Evolutionary conservation across 2,329 filamentous ascomycete species (phyloP), one percentile per base, ranked within the genome.

Genomic region (Neofusicoccum umdonicola): DNA sequence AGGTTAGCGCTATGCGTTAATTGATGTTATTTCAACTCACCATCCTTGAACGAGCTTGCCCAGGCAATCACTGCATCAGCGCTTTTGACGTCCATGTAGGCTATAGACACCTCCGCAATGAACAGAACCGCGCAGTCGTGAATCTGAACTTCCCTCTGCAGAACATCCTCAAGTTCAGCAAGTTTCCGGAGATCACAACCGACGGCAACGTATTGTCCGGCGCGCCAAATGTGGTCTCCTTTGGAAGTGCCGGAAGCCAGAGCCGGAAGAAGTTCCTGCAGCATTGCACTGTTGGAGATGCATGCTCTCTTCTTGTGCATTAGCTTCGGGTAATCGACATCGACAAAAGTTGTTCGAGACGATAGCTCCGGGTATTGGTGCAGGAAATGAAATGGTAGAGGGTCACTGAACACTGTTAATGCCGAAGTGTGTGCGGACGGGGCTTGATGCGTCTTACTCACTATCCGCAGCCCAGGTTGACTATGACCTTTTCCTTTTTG

Each of bases 381-480:
- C 73, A 94, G 85, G 69, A 90, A 91, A 74, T 94, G 90, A 83
- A 93, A 97, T 1, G 92, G 91, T 27, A 97, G 80, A 54, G 93
- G 90, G 78, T 97, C 93, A 76, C 93, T 96, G 76, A 65, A 65
- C 63, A 51, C 67, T 48, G 51, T 69, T 22, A 57, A n/a, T 37
- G 47, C 12, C n/a, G 15, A 17, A 15, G 17, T 11, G 8, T 27
- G 12, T 8, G 13, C 1, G 3, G 6, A 8, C 22, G 12, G 31
- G 2, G 6, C 31, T n/a, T 17, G n/a, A 37, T 2, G 19, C 42
- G 9, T 72, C 73, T 75, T 76, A 84, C 90, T 86, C 79, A 94
- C 92, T 92, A 96, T 76, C 93, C 93, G 81, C 92, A 96, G 27
- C 93, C 93, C 41, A 97, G 79, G 73, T 96, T 97, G 52, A 97